Conservation (phyloP, 106 monocot genomes). For the Vanilla planifolia region DNA sequence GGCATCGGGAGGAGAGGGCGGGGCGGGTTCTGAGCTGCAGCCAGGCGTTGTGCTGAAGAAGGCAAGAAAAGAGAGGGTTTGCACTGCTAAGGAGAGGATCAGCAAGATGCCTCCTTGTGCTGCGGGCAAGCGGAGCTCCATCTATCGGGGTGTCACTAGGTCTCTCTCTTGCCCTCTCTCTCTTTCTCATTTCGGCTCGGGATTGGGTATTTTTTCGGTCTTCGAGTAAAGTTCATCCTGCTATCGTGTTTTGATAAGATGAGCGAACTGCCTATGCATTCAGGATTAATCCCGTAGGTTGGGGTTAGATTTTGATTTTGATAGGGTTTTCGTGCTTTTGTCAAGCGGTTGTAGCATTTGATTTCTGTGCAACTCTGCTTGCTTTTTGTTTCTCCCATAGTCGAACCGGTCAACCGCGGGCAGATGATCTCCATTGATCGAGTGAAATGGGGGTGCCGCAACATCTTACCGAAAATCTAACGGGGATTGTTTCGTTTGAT, state of each 20-base stretch:
- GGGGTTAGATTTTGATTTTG: background rate
- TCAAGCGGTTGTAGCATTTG: too few species aligned
- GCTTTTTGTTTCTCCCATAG: too few species aligned
- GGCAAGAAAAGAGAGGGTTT: slow-evolving; percentile 59
- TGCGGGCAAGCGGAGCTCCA: slow-evolving; percentile 95
- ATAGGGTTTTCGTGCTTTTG: too few species aligned
- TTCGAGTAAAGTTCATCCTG: background rate
- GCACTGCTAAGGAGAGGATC: slow-evolving; percentile 97
- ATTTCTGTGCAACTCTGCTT: too few species aligned
- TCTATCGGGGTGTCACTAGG: slow-evolving; percentile 94
- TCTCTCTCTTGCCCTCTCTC: slow-evolving; percentile 8
- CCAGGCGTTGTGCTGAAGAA: slow-evolving; percentile 28
- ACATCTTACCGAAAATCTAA: too few species aligned
- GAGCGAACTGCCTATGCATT: background rate
- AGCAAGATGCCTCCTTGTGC: slow-evolving; percentile 95
- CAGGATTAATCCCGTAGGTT: background rate
- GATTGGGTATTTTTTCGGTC: background rate
- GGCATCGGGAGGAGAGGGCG: slow-evolving; percentile 4
- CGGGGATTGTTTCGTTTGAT: too few species aligned
- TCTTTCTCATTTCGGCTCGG: background rate
- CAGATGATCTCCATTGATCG: too few species aligned
- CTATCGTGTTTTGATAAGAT: background rate
- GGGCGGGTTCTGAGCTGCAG: background rate
- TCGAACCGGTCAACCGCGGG: too few species aligned
- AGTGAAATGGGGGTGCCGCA: too few species aligned